Evolutionary conservation across 306 rosid genomes (phyloP), one percentile per base, ranked within the genome.

Genomic region (Sesbania bispinosa): DNA sequence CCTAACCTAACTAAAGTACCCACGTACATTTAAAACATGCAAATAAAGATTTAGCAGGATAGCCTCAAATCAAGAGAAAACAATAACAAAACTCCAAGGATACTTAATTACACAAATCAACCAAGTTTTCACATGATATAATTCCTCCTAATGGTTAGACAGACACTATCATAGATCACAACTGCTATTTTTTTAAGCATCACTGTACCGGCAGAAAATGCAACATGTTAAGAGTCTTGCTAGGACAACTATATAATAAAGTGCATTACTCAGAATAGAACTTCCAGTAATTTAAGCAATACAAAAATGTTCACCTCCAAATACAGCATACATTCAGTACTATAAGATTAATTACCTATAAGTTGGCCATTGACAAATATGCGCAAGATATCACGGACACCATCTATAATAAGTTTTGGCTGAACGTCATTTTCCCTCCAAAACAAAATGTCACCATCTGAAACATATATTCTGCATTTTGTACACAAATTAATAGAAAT

Each of bases 331-430:
- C 35, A 32, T 68, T 19, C 53, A n/a, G 33, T 21, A 23, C 41
- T 42, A 47, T 39, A 73, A 47, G 67, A 71, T 60, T 57, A 71
- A 74, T 86, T 83, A 93, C 98, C 98, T 84, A 81, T 59, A 80
- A 88, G 88, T 71, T 87, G 85, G 59, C 94, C 92, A 81, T 93
- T 93, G 72, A 93, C 80, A 39, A 84, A 88, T 52, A 90, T 74
- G n/a, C 79, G 88, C 68, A 93, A 79, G 67, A 93, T 81, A 41
- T 93, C 98, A 11, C 98, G 92, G 84, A 85, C 66, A 71, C 87
- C 74, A 75, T 86, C 97, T 47, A 93, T 77, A 42, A 36, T 75
- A 67, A 93, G 82, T 62, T 85, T 81, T 29, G 97, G 96, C 65
- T 26, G 67, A 61, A 75, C 67, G 51, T 72, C 54, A 55, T 77